Conservation (phyloP, 805 yeast genomes). For the Teunomyces panamensis region DNA sequence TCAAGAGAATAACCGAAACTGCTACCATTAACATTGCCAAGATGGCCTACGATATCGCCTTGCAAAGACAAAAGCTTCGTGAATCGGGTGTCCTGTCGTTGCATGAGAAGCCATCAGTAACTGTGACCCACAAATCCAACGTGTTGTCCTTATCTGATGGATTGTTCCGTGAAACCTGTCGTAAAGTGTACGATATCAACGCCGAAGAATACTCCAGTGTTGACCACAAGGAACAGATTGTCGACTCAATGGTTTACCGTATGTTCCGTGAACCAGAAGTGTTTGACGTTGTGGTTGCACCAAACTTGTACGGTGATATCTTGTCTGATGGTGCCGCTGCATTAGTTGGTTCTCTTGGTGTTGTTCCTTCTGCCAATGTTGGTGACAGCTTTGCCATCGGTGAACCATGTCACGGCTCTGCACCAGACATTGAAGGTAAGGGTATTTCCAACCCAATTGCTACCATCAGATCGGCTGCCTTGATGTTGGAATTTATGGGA, state of each 20-base stretch:
- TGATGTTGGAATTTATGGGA: conserved; percentile 97
- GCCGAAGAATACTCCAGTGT: conserved; percentile 57
- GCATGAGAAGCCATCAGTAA: conserved; percentile 59
- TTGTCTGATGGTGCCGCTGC: conserved; percentile 98
- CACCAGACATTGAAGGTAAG: conserved; percentile 96
- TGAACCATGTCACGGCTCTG: conserved; percentile 99
- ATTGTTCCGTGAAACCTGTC: conserved; percentile 86
- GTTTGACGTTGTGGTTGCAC: conserved; percentile 97
- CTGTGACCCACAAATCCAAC: conserved; percentile 96
- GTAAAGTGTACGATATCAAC: conserved; percentile 56
- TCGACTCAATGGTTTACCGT: conserved; percentile 98
- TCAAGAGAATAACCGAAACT: conserved; percentile 87
- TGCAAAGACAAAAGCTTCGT: conserved; percentile 82
- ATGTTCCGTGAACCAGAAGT: conserved; percentile 98
- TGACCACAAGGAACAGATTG: conserved; percentile 89
- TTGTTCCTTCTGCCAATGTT: conserved; percentile 96
- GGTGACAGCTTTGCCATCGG: conserved; percentile 96
- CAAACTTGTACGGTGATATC: conserved; percentile 96
- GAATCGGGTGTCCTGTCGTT: conserved; percentile 38
- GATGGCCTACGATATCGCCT: conserved; percentile 89
- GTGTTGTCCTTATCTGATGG: conserved; percentile 93
- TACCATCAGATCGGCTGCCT: conserved; percentile 94
- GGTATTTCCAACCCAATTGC: conserved; percentile 96
- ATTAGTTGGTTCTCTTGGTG: conserved; percentile 94
- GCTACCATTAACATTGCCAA: conserved; percentile 86